phyloP scores from a whole-genome alignment of 1,284 basidiomycete species.

The Fomitopsis pinicola region DNA sequence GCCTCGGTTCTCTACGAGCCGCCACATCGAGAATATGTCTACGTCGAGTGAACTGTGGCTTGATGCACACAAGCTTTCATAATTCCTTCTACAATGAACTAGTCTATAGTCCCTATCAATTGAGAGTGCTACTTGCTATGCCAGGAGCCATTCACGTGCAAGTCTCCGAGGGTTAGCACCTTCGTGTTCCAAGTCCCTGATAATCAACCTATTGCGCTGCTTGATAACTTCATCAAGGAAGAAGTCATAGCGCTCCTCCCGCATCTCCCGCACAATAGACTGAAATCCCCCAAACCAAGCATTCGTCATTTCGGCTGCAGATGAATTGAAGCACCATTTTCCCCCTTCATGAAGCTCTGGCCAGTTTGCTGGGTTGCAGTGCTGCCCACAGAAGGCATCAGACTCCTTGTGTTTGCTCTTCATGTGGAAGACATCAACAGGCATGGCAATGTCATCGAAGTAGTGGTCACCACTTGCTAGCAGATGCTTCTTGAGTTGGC shows the following conservation, averaged over 20 bases:
- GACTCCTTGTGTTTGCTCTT: constrained; percentile 29
- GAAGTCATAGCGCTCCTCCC: constrained; percentile 25
- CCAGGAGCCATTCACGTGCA: neutral
- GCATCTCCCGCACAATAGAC: constrained; percentile 24
- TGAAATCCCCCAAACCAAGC: constrained; percentile 23
- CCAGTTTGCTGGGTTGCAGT: constrained; percentile 29
- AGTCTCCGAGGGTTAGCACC: constrained; percentile 20
- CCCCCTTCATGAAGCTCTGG: constrained; percentile 21
- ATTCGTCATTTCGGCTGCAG: constrained; percentile 19
- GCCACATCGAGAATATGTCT: too few relatives aligned
- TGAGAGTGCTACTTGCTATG: neutral
- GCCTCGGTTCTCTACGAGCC: too few relatives aligned
- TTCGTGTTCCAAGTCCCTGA: constrained; percentile 5
- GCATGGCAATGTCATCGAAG: constrained; percentile 17
- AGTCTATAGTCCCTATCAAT: too few relatives aligned
- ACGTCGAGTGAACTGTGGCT: too few relatives aligned
- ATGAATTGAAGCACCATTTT: constrained; percentile 29
- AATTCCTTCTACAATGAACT: too few relatives aligned
- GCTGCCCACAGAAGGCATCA: constrained; percentile 21
- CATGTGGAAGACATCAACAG: constrained; percentile 32
- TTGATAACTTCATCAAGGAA: constrained; percentile 35
- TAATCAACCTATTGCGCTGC: constrained; percentile 16
- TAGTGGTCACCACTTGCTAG: constrained; percentile 10
- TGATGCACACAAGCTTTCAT: too few relatives aligned
- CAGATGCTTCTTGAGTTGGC: constrained; percentile 15